phyloP scores from a whole-genome alignment of 2,329 filamentous ascomycete genomes.

The Fusarium chuoi region DNA sequence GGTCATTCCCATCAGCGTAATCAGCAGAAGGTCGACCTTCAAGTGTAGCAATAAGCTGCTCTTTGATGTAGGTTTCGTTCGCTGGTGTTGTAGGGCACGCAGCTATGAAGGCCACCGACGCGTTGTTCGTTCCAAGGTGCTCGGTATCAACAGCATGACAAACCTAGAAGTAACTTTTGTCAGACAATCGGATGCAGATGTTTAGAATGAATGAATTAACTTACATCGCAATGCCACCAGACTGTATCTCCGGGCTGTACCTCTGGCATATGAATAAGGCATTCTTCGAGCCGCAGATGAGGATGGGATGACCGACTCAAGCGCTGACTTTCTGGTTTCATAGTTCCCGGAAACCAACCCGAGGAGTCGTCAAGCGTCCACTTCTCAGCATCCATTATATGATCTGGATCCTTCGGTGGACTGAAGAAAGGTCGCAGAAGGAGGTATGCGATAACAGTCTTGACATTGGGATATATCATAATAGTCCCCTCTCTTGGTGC shows the following conservation, averaged over 20 bases:
- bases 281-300: constrained; percentile 7
- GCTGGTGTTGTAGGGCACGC: neutral
- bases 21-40: neutral
- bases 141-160: constrained; percentile 2
- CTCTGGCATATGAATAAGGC: constrained; percentile 5
- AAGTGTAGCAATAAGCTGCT: neutral
- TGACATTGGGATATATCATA: constrained; percentile 5
- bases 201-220: too few relatives aligned
- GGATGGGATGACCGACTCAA: constrained; percentile 4
- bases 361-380: neutral
- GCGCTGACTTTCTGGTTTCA: constrained; percentile 1
- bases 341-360: constrained; percentile 1
- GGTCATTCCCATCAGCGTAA: neutral
- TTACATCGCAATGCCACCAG: constrained; percentile 55
- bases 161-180: neutral
- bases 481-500: constrained; percentile 1
- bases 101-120: neutral
- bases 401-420: neutral
- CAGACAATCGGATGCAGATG: too few relatives aligned
- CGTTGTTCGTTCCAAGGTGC: neutral
- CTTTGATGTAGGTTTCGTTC: neutral
- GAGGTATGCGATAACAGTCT: neutral
- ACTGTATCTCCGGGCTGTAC: constrained; percentile 54
- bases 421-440: neutral
- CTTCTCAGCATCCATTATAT: neutral